These are phyloP conservation scores for Datisca glomerata DNA, from an alignment of 306 rosid species.

Conservation along the genomic window DNA sequence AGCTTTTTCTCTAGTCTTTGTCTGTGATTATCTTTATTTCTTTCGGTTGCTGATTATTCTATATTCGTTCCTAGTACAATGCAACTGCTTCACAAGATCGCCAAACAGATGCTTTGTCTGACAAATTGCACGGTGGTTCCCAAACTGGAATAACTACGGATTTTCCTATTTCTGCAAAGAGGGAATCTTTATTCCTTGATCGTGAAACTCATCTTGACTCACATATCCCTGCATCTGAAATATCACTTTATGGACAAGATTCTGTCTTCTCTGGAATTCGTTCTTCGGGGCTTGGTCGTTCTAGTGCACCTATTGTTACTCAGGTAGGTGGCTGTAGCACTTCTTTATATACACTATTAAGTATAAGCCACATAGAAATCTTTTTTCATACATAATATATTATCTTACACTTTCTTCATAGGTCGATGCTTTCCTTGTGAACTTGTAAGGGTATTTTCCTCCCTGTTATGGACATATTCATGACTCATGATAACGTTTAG, in stretches of 20 bases:
- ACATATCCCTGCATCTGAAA: slow-evolving; percentile 46
- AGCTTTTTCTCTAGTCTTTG: slow-evolving; percentile 20
- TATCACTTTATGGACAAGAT: slow-evolving; percentile 65
- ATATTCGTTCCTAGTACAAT: slow-evolving; percentile 29
- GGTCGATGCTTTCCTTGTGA: background rate
- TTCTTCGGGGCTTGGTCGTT: slow-evolving; percentile 59
- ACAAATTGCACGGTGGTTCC: background rate
- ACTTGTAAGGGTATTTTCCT: background rate
- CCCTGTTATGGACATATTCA: no score
- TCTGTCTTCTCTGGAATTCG: slow-evolving; percentile 55
- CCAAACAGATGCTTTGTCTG: slow-evolving; percentile 24
- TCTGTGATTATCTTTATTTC: slow-evolving; percentile 2
- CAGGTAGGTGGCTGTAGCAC: slow-evolving; percentile 40
- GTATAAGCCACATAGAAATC: background rate
- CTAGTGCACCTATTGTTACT: slow-evolving; percentile 71
- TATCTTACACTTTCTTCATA: background rate
- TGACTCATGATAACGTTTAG: no score
- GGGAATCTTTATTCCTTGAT: background rate
- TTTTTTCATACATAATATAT: background rate
- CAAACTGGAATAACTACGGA: background rate
- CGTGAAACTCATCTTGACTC: slow-evolving; percentile 27
- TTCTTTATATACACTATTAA: background rate
- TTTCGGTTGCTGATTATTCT: slow-evolving; percentile 4
- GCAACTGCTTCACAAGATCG: slow-evolving; percentile 57
- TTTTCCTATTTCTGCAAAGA: background rate